A percentile compares a stretch with the other conserved stretches of the same genome.
phyloP scores from a whole-genome alignment of 148 eudicot species.

The Diospyros lotus region DNA sequence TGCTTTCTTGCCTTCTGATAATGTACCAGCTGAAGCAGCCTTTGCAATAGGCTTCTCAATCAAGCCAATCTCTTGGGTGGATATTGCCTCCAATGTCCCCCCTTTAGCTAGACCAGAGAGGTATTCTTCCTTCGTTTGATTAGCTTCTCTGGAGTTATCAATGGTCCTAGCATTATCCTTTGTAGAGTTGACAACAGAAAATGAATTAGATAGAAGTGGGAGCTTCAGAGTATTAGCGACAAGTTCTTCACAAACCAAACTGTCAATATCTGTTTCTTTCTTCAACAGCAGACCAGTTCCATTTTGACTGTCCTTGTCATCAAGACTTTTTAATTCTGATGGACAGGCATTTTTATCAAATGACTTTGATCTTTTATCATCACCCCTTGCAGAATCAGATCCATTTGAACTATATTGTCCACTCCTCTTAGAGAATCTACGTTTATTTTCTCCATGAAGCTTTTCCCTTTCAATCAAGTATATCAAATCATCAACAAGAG shows the following conservation, averaged over 20 bases:
- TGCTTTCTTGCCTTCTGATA: conserved; percentile 19
- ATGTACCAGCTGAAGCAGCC: conserved; percentile 27
- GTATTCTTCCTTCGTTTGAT: conserved; percentile 25
- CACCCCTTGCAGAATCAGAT: conserved; percentile 25
- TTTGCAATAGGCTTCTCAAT: conserved; percentile 38
- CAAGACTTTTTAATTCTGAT: conserved; percentile 28
- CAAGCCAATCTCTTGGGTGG: conserved; percentile 24
- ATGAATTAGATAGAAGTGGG: conserved; percentile 60
- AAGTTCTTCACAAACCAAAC: conserved; percentile 56
- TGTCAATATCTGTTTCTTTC: conserved; percentile 47
- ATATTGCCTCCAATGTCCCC: conserved; percentile 26
- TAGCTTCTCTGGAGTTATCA: conserved; percentile 11
- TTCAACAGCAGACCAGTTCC: conserved; percentile 21
- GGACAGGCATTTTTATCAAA: conserved; percentile 31
- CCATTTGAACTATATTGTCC: conserved; percentile 31
- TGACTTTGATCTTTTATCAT: conserved; percentile 28
- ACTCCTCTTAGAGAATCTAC: conserved; percentile 33
- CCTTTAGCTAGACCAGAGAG: conserved; percentile 21
- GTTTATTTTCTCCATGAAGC: conserved; percentile 25
- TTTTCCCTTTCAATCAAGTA: conserved; percentile 42
- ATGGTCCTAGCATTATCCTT: conserved; percentile 18
- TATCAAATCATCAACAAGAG: conserved; percentile 59
- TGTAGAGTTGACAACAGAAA: conserved; percentile 19
- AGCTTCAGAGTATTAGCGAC: conserved; percentile 69
- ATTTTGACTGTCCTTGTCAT: conserved; percentile 11